Conservation (phyloP, 495 filamentous ascomycete species). For the Trichoderma gamsii region DNA sequence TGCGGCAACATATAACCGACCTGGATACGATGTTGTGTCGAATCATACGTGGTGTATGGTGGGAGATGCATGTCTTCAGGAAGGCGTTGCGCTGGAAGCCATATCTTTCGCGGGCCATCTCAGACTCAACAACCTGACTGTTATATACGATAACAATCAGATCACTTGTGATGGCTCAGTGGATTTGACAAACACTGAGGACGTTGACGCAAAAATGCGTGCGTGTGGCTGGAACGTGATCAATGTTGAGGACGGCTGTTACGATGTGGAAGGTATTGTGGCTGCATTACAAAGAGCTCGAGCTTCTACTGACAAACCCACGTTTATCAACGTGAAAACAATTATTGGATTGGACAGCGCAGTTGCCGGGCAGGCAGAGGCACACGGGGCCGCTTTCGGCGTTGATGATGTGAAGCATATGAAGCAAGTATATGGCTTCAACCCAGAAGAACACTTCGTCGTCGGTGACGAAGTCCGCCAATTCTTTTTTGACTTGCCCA, state of each 20-base stretch:
- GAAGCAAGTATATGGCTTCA: conserved; percentile 90
- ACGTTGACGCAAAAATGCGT: conserved; percentile 91
- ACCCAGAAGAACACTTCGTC: conserved; percentile 86
- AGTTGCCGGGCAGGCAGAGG: conserved; percentile 84
- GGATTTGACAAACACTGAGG: conserved; percentile 92
- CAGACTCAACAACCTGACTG: conserved; percentile 93
- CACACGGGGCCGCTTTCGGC: conserved; percentile 93
- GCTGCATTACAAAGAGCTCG: conserved; percentile 77
- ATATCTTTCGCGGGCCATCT: conserved; percentile 89
- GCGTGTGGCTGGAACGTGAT: conserved; percentile 93
- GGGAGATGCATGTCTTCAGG: conserved; percentile 97
- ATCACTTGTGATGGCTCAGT: conserved; percentile 90
- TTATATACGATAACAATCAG: conserved; percentile 96
- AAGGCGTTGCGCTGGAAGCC: conserved; percentile 92
- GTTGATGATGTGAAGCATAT: conserved; percentile 83
- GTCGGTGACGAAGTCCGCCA: conserved; percentile 95
- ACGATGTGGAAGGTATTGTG: conserved; percentile 82
- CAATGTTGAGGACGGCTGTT: conserved; percentile 81
- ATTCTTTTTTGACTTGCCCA: conserved; percentile 70
- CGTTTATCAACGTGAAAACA: conserved; percentile 92
- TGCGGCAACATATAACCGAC: conserved; percentile 90
- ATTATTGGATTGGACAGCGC: conserved; percentile 96
- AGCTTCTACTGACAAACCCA: conserved; percentile 89
- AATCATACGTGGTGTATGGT: conserved; percentile 97
- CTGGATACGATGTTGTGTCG: conserved; percentile 81